phyloP scores from a whole-genome alignment of 441 rosid species.

The Adansonia gregorii region DNA sequence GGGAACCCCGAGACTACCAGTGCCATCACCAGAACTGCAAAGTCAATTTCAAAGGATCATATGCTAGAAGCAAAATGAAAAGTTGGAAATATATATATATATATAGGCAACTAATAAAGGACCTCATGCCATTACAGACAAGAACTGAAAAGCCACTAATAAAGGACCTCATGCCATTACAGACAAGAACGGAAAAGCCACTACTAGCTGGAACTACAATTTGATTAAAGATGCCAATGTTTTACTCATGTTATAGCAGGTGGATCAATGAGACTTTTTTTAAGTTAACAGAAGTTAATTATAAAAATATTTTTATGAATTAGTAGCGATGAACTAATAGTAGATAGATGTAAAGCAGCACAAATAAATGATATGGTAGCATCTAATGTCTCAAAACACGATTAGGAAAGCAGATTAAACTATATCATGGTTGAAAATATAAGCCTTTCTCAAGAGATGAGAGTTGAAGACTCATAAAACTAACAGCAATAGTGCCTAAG shows the following conservation, averaged over 20 bases:
- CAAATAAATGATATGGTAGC: no score
- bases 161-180: neutral
- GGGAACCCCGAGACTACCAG: conserved; percentile 90
- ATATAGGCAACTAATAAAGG: no score
- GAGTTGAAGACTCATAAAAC: neutral
- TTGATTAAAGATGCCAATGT: no score
- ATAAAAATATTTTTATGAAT: neutral
- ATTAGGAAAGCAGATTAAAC: conserved; percentile 1
- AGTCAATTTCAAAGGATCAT: conserved; percentile 31
- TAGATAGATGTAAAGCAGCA: no score
- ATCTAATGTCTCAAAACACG: neutral
- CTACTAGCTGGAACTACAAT: neutral
- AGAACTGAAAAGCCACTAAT: no score
- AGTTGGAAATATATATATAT: no score
- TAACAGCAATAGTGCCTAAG: neutral
- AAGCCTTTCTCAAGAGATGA: neutral
- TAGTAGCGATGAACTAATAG: neutral
- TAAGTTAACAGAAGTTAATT: neutral
- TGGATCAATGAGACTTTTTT: neutral
- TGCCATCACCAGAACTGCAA: conserved; percentile 96
- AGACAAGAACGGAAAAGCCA: neutral
- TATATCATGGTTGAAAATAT: neutral
- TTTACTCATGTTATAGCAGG: no score
- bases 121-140: neutral
- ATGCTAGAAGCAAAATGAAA: neutral